Evolutionary conservation across 345 rosid species (phyloP).

Genomic region (Psidium friedrichsthalianum): DNA sequence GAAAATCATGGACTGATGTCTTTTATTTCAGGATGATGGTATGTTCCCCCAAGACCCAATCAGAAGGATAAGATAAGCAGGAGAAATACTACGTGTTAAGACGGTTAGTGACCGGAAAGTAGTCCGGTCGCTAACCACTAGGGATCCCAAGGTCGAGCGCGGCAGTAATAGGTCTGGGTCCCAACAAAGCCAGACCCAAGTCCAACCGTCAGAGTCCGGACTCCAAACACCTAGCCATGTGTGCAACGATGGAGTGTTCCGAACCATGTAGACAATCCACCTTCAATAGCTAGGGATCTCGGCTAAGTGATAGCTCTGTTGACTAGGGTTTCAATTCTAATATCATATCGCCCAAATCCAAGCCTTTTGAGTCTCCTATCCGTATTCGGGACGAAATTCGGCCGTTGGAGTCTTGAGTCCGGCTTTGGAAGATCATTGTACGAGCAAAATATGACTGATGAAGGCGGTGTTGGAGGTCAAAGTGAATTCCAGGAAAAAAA

Average conservation of each 20-base stretch:
- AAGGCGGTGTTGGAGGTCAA: neutral
- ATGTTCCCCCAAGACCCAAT: no score
- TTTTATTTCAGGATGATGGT: no score
- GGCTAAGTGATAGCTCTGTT: neutral
- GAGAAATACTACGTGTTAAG: no score
- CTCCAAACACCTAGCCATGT: neutral
- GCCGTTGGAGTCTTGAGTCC: accelerated
- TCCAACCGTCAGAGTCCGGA: no score
- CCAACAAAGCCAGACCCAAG: neutral
- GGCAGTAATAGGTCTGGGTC: neutral
- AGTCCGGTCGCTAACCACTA: neutral
- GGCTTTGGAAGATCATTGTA: neutral
- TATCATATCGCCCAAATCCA: accelerated
- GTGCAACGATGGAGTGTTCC: no score
- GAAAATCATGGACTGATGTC: no score
- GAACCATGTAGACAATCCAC: no score
- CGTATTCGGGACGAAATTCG: accelerated
- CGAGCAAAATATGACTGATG: accelerated
- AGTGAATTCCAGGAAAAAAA: neutral
- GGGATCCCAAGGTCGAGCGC: neutral
- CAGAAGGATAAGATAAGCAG: no score
- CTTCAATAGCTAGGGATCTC: no score
- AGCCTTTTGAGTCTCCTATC: neutral
- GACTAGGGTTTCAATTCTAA: neutral
- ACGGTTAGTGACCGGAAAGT: no score